Percentiles rank a stretch among this genome's conserved stretches.
Evolutionary conservation across 139 green algal species (phyloP).

Genomic region (Chlamydomonas eustigma): DNA sequence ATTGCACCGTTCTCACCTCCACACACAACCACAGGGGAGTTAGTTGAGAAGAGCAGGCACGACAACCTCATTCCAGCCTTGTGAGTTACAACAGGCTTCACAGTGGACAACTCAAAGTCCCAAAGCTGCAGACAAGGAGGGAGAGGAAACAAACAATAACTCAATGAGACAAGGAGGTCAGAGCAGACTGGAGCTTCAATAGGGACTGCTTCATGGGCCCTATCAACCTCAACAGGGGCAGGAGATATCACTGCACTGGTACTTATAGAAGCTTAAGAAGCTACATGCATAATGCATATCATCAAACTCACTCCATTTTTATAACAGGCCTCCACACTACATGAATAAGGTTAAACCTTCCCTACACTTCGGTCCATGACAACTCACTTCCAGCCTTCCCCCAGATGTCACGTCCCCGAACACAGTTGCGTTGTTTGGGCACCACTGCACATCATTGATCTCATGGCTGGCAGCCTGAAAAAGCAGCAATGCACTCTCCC

Average conservation of each 20-base stretch:
- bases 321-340: too few species aligned
- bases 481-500: constrained; percentile 49
- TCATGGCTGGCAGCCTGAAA: constrained; percentile 64
- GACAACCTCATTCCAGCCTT: constrained; percentile 43
- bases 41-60: constrained; percentile 55
- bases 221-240: too few species aligned
- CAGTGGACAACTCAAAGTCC: constrained; percentile 68
- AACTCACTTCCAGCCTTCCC: constrained; percentile 63
- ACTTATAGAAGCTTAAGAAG: too few species aligned
- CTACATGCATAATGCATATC: too few species aligned
- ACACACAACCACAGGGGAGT: constrained; percentile 56
- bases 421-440: constrained; percentile 69
- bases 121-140: constrained; percentile 55
- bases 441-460: constrained; percentile 76
- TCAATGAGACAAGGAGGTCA: background rate
- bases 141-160: background rate
- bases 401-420: constrained; percentile 70
- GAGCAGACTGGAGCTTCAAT: too few species aligned
- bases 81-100: constrained; percentile 64
- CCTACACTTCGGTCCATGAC: too few species aligned
- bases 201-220: too few species aligned
- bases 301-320: too few species aligned
- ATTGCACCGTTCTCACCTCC: constrained; percentile 55
- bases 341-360: too few species aligned
- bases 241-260: too few species aligned